Evolutionary conservation across 345 rosid species (phyloP), one percentile per base, ranked within the genome.

Genomic region (Lumnitzera racemosa): DNA sequence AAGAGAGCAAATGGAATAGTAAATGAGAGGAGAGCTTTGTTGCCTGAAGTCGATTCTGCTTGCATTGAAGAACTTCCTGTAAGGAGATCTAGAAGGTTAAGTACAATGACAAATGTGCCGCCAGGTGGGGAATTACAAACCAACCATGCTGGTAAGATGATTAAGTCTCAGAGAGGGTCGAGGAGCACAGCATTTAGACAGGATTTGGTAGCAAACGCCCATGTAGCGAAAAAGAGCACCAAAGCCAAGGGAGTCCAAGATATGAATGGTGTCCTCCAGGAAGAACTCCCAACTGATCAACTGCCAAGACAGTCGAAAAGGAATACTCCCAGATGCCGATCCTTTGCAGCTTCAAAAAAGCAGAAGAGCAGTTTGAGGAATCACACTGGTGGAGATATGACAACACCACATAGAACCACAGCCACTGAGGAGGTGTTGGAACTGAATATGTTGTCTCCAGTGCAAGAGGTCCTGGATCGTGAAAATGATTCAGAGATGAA

Each of bases 11-110:
- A 64, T 48, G 63, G 49, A 43, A 1, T 13, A 2, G 56, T 24
- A 49, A 11, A 64, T 47, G 66, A 41, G 36, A 53, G 67, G 47
- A 64, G 48, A 27, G 49, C 24, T 36, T 23, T 43, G 13, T 57
- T 57, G 29, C 50, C 11, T 63, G 64, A 69, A 36, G 71, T 61
- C 14, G 15, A 52, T 65, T 50, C 27, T 24, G 69, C 70, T 41
- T 27, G 62, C 53, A 68, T 62, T 51, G 68, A 27, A 64, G 74
- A 48, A 27, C 15, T 59, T 11, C 53, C 51, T 24, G 58, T 25
- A 5, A 72, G 78, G 56, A 65, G 74, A 69, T 72, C 64, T 51
- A 74, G 76, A 50, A 56, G 74, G 36, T 63, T 53, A 48, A 61
- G 64, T 69, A 50, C 53, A 41, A 36, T 61, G 41, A 24, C 76